A percentile compares a stretch with the other conserved stretches of the same genome.
phyloP scores from a whole-genome alignment of 1,284 basidiomycete species.

The Rhodotorula sp. region DNA sequence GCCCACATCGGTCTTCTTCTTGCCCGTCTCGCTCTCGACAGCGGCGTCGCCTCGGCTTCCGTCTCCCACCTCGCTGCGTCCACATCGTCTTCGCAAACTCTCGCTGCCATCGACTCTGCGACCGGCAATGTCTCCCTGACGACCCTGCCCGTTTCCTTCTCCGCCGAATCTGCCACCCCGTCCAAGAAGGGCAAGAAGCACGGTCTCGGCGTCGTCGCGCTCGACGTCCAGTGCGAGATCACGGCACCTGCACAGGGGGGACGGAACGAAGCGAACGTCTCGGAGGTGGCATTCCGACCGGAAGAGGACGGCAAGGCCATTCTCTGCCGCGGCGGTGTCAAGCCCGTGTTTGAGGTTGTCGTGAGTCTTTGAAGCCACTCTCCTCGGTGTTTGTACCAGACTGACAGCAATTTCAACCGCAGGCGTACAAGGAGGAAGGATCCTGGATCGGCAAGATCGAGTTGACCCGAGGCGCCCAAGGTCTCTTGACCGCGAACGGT shows the following conservation, averaged over 20 bases:
- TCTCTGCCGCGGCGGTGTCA: constrained; percentile 33
- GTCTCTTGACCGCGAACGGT: constrained; percentile 25
- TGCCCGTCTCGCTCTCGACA: constrained; percentile 38
- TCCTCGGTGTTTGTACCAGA: not conserved
- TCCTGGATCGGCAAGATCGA: constrained; percentile 27
- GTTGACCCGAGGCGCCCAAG: constrained; percentile 19
- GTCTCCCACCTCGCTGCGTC: constrained; percentile 18
- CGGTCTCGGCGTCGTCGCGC: constrained; percentile 22
- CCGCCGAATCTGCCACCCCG: constrained; percentile 3
- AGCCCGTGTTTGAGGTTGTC: constrained; percentile 36
- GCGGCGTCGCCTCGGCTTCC: constrained; percentile 32
- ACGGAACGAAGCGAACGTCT: constrained; percentile 16
- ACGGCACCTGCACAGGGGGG: constrained; percentile 15
- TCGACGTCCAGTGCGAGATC: constrained; percentile 26
- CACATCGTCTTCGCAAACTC: constrained; percentile 10
- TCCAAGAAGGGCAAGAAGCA: constrained; percentile 34
- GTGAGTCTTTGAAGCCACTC: constrained; percentile 8
- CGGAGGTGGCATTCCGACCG: constrained; percentile 21
- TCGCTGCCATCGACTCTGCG: constrained; percentile 33
- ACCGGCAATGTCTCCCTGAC: constrained; percentile 32
- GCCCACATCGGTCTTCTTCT: constrained; percentile 23
- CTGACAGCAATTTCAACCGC: not conserved
- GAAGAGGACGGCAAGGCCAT: constrained; percentile 14
- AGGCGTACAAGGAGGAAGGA: constrained; percentile 33
- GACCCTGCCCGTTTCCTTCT: constrained; percentile 20